Percentiles rank a stretch among this genome's conserved stretches.
These are phyloP conservation scores for Capsella rubella DNA, from an alignment of 441 rosid species.

Conservation along the genomic window DNA sequence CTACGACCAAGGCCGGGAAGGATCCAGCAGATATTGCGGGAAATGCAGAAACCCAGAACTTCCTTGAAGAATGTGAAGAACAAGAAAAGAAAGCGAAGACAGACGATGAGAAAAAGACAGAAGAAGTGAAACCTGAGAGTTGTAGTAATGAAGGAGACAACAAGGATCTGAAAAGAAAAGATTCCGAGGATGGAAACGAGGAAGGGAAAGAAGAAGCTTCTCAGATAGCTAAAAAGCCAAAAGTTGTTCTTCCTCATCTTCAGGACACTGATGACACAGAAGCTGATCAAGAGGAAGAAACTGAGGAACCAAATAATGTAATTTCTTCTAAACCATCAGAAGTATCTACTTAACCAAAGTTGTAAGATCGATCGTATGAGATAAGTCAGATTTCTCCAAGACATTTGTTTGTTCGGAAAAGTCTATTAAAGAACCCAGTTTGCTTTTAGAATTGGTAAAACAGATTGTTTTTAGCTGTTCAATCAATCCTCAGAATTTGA, in stretches of 20 bases:
- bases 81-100: constrained; percentile 46
- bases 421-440: constrained; percentile 17
- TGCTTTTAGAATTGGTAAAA: background rate
- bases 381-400: background rate
- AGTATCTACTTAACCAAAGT: constrained; percentile 24
- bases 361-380: constrained; percentile 18
- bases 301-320: constrained; percentile 34
- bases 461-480: background rate
- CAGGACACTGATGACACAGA: constrained; percentile 64
- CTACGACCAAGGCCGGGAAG: constrained; percentile 80
- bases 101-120: constrained; percentile 45
- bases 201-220: constrained; percentile 44
- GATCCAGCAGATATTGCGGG: constrained; percentile 77
- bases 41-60: constrained; percentile 56
- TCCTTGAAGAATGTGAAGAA: constrained; percentile 63
- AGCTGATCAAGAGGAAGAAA: constrained; percentile 54
- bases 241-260: constrained; percentile 73
- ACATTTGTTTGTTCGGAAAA: constrained; percentile 2
- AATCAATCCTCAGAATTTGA: constrained; percentile 5
- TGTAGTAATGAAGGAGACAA: constrained; percentile 42
- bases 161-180: constrained; percentile 59
- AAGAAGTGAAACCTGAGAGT: constrained; percentile 48
- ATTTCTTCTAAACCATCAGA: constrained; percentile 26
- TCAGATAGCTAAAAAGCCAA: constrained; percentile 59
- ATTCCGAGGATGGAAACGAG: constrained; percentile 39